Conservation (phyloP, 345 rosid genomes). For the Abelmoschus esculentus region DNA sequence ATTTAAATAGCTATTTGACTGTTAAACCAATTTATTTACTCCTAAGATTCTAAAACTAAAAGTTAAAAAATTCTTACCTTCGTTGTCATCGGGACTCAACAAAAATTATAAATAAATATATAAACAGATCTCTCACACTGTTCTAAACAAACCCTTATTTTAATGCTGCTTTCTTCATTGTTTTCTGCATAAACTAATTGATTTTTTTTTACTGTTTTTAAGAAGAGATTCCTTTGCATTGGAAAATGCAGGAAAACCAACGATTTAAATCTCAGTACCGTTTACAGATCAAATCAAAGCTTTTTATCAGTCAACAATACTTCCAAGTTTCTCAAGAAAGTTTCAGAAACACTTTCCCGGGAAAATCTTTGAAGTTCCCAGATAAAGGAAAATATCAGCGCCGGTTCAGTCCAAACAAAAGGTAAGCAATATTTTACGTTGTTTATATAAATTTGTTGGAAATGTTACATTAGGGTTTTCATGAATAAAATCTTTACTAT, state of each 20-base stretch:
- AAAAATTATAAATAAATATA: too few relatives aligned
- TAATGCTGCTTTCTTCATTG: conserved; percentile 9
- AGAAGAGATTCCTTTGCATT: conserved; percentile 5
- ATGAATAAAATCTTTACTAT: not conserved
- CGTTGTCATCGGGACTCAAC: too few relatives aligned
- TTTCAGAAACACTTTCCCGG: not conserved
- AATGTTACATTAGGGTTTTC: not conserved
- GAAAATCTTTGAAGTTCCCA: not conserved
- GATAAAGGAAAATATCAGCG: not conserved
- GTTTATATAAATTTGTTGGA: not conserved
- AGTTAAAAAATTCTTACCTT: too few relatives aligned
- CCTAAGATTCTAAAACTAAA: too few relatives aligned
- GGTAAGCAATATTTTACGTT: not conserved
- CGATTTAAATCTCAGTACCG: not conserved
- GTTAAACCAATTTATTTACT: too few relatives aligned
- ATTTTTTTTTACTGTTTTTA: conserved; percentile 13
- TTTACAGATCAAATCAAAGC: not conserved
- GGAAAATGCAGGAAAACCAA: not conserved
- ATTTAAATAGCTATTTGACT: too few relatives aligned
- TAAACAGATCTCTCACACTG: conserved; percentile 2
- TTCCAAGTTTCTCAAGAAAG: not conserved
- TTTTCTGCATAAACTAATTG: conserved; percentile 7
- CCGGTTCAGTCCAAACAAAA: not conserved
- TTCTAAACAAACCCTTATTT: not conserved
- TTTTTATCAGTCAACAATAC: not conserved